Conservation (phyloP, 1,139 yeast genomes). For the Entelexis paramagnoliae region DNA sequence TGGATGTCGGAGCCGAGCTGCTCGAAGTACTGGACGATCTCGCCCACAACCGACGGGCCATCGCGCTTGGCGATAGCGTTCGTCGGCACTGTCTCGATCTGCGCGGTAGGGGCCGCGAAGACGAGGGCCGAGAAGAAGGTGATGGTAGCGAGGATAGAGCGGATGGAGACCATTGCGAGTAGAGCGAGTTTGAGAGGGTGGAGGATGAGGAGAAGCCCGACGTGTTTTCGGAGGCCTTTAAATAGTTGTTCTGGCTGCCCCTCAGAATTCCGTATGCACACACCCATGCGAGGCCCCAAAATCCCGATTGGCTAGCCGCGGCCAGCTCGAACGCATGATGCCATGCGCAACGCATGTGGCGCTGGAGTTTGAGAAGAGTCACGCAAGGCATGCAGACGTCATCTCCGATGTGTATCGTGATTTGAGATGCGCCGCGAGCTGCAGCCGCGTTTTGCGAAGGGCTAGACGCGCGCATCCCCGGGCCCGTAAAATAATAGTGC, state of each 20-base stretch:
- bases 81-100: background rate
- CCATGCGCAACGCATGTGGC: background rate
- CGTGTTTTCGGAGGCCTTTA: background rate
- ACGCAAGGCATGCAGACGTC: background rate
- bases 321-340: background rate
- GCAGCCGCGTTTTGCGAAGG: too few relatives aligned
- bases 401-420: background rate
- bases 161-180: background rate
- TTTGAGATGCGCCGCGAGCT: too few relatives aligned
- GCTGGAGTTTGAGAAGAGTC: background rate
- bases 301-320: background rate
- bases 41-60: background rate
- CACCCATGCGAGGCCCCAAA: background rate
- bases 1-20: background rate
- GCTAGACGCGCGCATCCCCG: too few relatives aligned
- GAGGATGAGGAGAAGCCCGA: background rate
- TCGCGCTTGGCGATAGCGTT: background rate
- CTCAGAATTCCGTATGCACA: background rate
- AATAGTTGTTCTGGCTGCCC: background rate
- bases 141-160: background rate
- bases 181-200: background rate
- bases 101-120: slow-evolving; percentile 1
- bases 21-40: background rate
- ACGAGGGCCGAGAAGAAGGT: background rate
- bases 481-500: too few relatives aligned